Conservation (phyloP, 495 filamentous ascomycete species). For the Astrothelium macrocarpum region DNA sequence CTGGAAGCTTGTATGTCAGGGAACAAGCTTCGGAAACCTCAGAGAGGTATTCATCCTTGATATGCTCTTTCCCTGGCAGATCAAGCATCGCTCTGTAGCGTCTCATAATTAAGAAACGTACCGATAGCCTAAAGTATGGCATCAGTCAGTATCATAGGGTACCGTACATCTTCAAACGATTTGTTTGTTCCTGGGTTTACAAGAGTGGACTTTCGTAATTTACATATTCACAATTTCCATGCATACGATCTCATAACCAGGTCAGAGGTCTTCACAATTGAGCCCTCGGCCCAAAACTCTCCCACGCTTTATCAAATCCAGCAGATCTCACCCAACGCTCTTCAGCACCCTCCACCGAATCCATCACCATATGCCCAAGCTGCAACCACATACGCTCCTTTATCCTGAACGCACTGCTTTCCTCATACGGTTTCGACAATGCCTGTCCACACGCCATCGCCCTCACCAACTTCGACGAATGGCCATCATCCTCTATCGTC, state of each 20-base stretch:
- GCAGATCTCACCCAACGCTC: slow-evolving; percentile 45
- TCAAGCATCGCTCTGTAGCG: too few relatives aligned
- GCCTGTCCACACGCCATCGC: slow-evolving; percentile 51
- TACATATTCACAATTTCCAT: too few relatives aligned
- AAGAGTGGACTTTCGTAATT: too few relatives aligned
- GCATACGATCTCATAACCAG: too few relatives aligned
- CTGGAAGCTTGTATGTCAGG: background rate
- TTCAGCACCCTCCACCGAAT: slow-evolving; percentile 40
- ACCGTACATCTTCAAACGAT: too few relatives aligned
- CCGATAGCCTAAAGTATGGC: too few relatives aligned
- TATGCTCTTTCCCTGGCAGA: too few relatives aligned
- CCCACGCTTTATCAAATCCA: slow-evolving; percentile 53
- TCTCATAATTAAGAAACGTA: too few relatives aligned
- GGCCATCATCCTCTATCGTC: slow-evolving; percentile 61
- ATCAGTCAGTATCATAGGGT: too few relatives aligned
- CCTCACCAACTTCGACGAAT: slow-evolving; percentile 62
- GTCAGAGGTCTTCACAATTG: slow-evolving; percentile 11
- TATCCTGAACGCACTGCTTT: slow-evolving; percentile 43
- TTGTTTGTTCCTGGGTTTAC: too few relatives aligned
- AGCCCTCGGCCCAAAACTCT: slow-evolving; percentile 23
- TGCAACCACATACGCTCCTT: slow-evolving; percentile 61
- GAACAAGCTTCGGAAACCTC: too few relatives aligned
- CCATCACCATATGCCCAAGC: slow-evolving; percentile 53
- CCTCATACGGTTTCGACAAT: slow-evolving; percentile 38
- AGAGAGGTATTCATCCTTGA: too few relatives aligned